phyloP scores from a whole-genome alignment of 768 basidiomycete genomes.

The Tricholoma hemisulphureum region DNA sequence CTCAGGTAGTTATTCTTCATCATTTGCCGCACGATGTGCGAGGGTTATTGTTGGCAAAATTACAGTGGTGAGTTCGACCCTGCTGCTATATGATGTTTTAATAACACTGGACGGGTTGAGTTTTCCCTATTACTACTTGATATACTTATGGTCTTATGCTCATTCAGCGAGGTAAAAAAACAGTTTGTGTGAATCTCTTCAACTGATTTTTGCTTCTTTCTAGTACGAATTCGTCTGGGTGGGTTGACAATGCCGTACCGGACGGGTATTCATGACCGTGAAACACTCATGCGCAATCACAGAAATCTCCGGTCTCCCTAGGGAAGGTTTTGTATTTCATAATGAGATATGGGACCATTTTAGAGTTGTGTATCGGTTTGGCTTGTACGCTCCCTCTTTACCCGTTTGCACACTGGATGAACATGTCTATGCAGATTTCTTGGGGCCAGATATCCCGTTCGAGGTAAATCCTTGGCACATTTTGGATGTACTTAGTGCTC shows the following conservation, averaged over 20 bases:
- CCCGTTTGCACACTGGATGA: background rate
- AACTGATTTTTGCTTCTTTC: background rate
- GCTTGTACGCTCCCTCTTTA: background rate
- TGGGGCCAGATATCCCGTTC: background rate
- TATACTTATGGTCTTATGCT: background rate
- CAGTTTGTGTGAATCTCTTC: background rate
- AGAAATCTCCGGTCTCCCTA: background rate
- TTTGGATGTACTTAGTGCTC: too few species aligned
- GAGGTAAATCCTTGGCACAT: background rate
- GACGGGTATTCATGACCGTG: too few species aligned
- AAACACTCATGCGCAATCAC: background rate
- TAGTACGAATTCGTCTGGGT: background rate
- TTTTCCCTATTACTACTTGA: background rate
- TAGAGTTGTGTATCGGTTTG: background rate
- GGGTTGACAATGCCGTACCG: background rate
- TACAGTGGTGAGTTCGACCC: background rate
- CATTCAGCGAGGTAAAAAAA: background rate
- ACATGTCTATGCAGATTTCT: background rate
- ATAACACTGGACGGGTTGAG: background rate
- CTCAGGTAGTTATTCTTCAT: too few species aligned
- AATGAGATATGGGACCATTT: background rate
- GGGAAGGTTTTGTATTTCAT: background rate
- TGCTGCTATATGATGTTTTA: background rate
- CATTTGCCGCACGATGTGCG: too few species aligned
- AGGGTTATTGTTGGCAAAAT: too few species aligned